These are phyloP conservation scores for Diaporthe ampelina DNA, from an alignment of 2,329 filamentous ascomycete species.

Conservation along the genomic window DNA sequence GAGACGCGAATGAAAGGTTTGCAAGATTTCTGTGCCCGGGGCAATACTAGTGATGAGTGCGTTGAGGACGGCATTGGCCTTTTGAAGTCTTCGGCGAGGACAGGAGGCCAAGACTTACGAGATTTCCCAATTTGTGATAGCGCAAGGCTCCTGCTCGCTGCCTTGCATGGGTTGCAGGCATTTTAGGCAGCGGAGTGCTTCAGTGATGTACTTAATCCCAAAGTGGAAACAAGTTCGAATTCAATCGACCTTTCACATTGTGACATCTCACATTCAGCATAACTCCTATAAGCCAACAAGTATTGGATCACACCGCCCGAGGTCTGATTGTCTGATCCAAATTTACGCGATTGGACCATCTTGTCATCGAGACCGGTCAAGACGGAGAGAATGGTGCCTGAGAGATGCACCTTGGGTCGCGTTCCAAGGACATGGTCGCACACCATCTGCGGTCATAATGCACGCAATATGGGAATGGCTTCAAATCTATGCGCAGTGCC, in stretches of 20 bases:
- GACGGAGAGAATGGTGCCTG: too few species aligned
- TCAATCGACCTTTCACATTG: neutral
- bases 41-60: neutral
- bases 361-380: neutral
- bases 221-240: neutral
- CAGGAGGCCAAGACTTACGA: neutral
- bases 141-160: neutral
- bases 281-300: neutral
- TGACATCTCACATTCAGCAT: neutral
- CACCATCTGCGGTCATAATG: too few species aligned
- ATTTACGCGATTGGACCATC: neutral
- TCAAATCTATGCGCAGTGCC: too few species aligned
- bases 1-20: neutral
- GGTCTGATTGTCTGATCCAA: neutral
- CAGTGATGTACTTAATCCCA: neutral
- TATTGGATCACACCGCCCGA: neutral
- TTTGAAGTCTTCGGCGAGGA: neutral
- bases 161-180: neutral
- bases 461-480: too few species aligned
- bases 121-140: neutral
- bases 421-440: too few species aligned
- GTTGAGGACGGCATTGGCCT: neutral
- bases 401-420: too few species aligned
- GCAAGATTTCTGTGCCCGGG: neutral
- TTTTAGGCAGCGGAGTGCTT: constrained; percentile 12